Base-by-base conservation (phyloP, 768 basidiomycete species). In the Tylopilus subfusipes region DNA sequence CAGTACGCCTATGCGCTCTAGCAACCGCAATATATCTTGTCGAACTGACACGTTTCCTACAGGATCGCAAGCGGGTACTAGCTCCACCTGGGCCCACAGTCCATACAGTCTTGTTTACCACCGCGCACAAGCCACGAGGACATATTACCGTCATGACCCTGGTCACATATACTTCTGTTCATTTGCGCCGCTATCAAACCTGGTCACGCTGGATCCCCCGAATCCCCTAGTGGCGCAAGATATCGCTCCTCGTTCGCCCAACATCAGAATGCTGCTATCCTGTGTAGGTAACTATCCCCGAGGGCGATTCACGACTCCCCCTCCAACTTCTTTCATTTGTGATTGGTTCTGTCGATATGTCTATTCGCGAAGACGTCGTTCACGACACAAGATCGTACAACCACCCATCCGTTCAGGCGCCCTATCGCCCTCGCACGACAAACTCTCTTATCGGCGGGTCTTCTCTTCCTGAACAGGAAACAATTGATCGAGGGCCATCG, bases 81-180 rank as follows among this genome's bases (percentile, higher is more conserved):
- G 48, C 34, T 13, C 43, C 53, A 60, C 43, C 12, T 12, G 33
- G 21, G 24, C 22, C 34, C 13, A 44, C 44, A n/a, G 22, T 29
- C 27, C 34, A 49, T 33, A 27, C 14, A 24, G 31, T 46, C 8
- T 39, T 21, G 19, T 39, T 22, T 36, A n/a, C 33, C 21, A 14
- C 55, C 48, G 55, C 48, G 31, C 54, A 36, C 38, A 31, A 31
- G 30, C 53, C 62, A 56, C 39, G 52, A 66, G 64, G 64, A 56
- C 22, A 18, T 4, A 19, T 31, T 14, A 56, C 14, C 8, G 18
- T 9, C 39, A 22, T 30, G 31, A 48, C 27, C 44, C 50, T 27
- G 24, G 6, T 29, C 27, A 42, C 9, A 24, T 42, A 31, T 29
- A 19, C 54, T 55, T 52, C 40, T 38, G 18, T n/a, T 33, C 46